Conservation (phyloP, 257 asterid species). For the Ligustrum vulgare region DNA sequence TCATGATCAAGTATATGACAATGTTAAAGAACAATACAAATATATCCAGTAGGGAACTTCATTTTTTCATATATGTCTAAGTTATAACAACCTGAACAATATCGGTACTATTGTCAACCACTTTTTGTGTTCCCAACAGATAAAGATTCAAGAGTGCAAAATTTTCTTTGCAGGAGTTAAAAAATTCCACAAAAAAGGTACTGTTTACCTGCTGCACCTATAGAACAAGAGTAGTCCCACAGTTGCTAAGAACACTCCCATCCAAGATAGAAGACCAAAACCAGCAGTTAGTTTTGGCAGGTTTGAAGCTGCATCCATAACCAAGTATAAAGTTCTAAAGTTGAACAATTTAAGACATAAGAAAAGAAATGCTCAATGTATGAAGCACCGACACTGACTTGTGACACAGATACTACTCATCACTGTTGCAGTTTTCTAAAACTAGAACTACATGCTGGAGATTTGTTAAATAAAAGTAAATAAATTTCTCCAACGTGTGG, state of each 20-base stretch:
- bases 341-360: background rate
- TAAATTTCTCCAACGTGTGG: no score
- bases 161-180: no score
- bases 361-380: no score
- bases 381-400: no score
- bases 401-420: no score
- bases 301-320: constrained; percentile 60
- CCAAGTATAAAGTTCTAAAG: constrained; percentile 5
- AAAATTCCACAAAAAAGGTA: no score
- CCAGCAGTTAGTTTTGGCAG: constrained; percentile 87
- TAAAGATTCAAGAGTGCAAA: no score
- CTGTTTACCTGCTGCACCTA: constrained; percentile 85
- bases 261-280: constrained; percentile 83
- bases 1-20: no score
- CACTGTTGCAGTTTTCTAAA: no score
- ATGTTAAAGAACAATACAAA: background rate
- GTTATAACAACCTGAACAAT: no score
- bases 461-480: constrained; percentile 1
- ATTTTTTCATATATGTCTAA: background rate
- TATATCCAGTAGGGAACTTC: constrained; percentile 11
- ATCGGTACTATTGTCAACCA: background rate
- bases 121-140: background rate
- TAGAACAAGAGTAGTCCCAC: constrained; percentile 71
- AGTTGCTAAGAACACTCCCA: constrained; percentile 79
- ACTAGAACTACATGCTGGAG: background rate